Evolutionary conservation across 2,329 filamentous ascomycete species (phyloP).

Genomic region (Nigrospora osmanthi): DNA sequence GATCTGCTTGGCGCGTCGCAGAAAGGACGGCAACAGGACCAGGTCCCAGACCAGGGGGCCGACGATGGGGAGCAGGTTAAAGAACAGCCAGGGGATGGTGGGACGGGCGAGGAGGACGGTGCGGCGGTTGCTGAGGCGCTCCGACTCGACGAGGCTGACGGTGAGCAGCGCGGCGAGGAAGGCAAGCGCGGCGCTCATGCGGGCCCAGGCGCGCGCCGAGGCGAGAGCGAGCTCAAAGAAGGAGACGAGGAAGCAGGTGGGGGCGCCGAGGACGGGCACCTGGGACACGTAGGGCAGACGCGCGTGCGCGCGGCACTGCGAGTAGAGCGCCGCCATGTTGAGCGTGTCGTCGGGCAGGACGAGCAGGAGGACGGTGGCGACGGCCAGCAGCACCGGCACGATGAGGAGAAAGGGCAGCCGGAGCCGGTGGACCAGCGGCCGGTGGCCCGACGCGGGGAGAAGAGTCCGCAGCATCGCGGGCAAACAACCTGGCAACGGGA

Average conservation of each 20-base stretch:
- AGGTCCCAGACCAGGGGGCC: conserved; percentile 45
- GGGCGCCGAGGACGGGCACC: conserved; percentile 36
- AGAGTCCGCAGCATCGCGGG: not conserved
- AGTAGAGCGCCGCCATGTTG: conserved; percentile 43
- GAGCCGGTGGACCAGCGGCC: conserved; percentile 43
- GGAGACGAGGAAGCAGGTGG: conserved; percentile 40
- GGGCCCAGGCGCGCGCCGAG: conserved; percentile 29
- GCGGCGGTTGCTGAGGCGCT: conserved; percentile 28
- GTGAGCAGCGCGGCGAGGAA: conserved; percentile 40
- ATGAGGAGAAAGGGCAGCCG: conserved; percentile 44
- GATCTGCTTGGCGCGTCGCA: conserved; percentile 31
- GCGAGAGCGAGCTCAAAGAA: conserved; percentile 37
- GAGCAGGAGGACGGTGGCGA: conserved; percentile 31
- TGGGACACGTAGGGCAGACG: conserved; percentile 34
- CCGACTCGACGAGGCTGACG: conserved; percentile 40
- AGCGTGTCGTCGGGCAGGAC: conserved; percentile 36
- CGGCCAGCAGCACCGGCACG: conserved; percentile 37
- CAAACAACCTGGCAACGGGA: too few relatives aligned
- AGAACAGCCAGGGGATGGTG: conserved; percentile 34
- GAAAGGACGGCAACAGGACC: conserved; percentile 40
- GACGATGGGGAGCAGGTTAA: conserved; percentile 32
- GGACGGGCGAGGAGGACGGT: conserved; percentile 23
- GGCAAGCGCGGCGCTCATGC: conserved; percentile 33
- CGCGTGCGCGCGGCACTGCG: conserved; percentile 41
- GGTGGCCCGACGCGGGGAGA: conserved; percentile 13